Evolutionary conservation across 2,329 filamentous ascomycete species (phyloP).

Genomic region (Akanthomyces uredinophilus): DNA sequence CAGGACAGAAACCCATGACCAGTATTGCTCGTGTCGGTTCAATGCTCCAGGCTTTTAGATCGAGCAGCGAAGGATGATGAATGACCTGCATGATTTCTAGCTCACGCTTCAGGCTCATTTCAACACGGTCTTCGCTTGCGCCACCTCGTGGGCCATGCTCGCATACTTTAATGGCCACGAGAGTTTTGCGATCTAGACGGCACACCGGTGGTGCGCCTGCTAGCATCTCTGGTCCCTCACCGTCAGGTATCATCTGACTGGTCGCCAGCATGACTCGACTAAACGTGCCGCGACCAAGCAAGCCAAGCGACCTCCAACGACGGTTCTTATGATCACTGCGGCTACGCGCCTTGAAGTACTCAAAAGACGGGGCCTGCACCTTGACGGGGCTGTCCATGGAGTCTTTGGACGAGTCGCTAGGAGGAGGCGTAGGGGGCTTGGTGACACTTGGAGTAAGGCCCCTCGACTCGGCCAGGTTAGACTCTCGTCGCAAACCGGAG

Average conservation of each 20-base stretch:
- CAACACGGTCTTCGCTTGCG: constrained; percentile 86
- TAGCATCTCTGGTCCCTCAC: constrained; percentile 35
- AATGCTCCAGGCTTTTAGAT: constrained; percentile 86
- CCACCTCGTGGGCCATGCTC: constrained; percentile 92
- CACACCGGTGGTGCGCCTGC: constrained; percentile 29
- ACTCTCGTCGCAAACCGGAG: constrained; percentile 63
- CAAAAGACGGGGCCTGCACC: constrained; percentile 39
- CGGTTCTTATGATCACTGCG: constrained; percentile 64
- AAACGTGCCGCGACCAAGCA: constrained; percentile 89
- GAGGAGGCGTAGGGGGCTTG: constrained; percentile 73
- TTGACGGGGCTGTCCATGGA: constrained; percentile 36
- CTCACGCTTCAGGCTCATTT: constrained; percentile 90
- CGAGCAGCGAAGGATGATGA: constrained; percentile 83
- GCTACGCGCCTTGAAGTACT: constrained; percentile 67
- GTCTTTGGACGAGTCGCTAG: constrained; percentile 63
- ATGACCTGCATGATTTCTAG: constrained; percentile 88
- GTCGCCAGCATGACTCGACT: constrained; percentile 91
- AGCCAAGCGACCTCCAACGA: constrained; percentile 72
- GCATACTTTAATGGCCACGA: constrained; percentile 93
- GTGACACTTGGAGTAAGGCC: constrained; percentile 60
- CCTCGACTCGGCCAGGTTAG: constrained; percentile 72
- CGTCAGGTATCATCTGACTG: constrained; percentile 57
- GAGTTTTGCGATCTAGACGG: constrained; percentile 59
- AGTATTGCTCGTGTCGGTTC: constrained; percentile 77
- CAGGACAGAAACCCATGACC: constrained; percentile 86